Conservation (phyloP, 1,139 yeast genomes). For the Magnusiomyces tetraspermus region DNA sequence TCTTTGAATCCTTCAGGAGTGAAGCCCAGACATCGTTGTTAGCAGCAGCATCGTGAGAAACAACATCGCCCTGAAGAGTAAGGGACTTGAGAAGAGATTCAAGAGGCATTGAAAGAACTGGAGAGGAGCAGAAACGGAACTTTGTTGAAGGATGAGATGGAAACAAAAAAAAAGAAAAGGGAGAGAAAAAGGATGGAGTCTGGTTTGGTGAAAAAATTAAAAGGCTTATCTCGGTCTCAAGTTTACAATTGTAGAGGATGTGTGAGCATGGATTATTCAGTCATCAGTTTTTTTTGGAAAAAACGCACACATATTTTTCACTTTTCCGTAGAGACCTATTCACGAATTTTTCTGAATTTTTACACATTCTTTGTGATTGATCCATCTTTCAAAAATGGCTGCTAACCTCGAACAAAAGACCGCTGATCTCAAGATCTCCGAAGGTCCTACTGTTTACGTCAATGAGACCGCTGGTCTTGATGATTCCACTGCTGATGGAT, state of each 20-base stretch:
- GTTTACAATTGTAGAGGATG: too few species aligned
- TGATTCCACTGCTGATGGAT: constrained; percentile 42
- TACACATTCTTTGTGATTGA: neutral
- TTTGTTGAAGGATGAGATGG: too few species aligned
- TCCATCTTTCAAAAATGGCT: constrained; percentile 7
- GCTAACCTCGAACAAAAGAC: constrained; percentile 11
- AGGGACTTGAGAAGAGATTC: constrained; percentile 15
- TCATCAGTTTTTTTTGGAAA: too few species aligned
- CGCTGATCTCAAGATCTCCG: constrained; percentile 11
- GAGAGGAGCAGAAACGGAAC: neutral
- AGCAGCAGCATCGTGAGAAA: constrained; percentile 23
- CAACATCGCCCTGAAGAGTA: constrained; percentile 14
- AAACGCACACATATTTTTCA: too few species aligned
- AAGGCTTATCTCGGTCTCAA: too few species aligned
- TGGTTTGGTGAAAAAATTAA: too few species aligned
- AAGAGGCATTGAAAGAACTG: constrained; percentile 5
- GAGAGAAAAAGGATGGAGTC: too few species aligned
- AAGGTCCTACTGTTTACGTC: constrained; percentile 38
- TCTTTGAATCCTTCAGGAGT: constrained; percentile 18
- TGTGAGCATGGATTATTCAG: too few species aligned
- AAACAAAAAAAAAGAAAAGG: too few species aligned
- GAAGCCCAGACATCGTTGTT: constrained; percentile 26
- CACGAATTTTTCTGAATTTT: neutral
- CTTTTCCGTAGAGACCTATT: too few species aligned
- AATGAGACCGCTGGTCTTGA: constrained; percentile 68